Evolutionary conservation across 306 rosid species (phyloP).

Genomic region (Ochetophila trinervis): DNA sequence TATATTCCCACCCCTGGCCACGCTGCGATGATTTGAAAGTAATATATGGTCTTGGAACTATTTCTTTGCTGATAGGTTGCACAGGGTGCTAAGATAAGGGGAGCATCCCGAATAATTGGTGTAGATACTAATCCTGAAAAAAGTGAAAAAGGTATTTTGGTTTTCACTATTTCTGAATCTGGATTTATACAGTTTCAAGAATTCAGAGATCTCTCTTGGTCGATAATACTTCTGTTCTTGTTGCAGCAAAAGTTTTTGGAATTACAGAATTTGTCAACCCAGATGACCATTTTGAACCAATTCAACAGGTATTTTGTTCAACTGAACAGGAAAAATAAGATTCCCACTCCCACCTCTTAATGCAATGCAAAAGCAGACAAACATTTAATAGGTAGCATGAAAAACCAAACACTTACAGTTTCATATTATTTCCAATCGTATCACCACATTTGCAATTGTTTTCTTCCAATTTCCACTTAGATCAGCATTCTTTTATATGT

Average conservation of each 20-base stretch:
- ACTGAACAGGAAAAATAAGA: conserved; percentile 10
- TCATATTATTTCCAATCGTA: too few relatives aligned
- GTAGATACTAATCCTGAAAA: conserved; percentile 80
- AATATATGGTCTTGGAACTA: too few relatives aligned
- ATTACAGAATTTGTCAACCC: conserved; percentile 70
- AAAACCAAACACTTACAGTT: background rate
- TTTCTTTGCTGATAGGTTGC: conserved; percentile 57
- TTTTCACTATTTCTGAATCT: background rate
- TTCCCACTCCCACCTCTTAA: background rate
- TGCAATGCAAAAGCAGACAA: background rate
- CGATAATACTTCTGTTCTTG: conserved; percentile 31
- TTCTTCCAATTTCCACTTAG: too few relatives aligned
- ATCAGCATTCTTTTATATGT: too few relatives aligned
- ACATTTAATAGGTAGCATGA: background rate
- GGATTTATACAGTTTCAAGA: conserved; percentile 9
- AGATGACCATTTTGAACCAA: conserved; percentile 54
- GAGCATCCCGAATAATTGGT: conserved; percentile 83
- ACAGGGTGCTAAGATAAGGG: conserved; percentile 83
- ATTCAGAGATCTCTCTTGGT: too few relatives aligned
- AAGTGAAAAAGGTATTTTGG: conserved; percentile 56
- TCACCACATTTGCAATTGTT: too few relatives aligned
- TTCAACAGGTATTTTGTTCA: conserved; percentile 56
- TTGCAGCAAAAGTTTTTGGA: conserved; percentile 84
- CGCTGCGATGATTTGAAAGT: conserved; percentile 12
- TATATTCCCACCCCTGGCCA: conserved; percentile 15